These are phyloP conservation scores for Geoglossum glabrum DNA, from an alignment of 495 filamentous ascomycete species.

Conservation along the genomic window DNA sequence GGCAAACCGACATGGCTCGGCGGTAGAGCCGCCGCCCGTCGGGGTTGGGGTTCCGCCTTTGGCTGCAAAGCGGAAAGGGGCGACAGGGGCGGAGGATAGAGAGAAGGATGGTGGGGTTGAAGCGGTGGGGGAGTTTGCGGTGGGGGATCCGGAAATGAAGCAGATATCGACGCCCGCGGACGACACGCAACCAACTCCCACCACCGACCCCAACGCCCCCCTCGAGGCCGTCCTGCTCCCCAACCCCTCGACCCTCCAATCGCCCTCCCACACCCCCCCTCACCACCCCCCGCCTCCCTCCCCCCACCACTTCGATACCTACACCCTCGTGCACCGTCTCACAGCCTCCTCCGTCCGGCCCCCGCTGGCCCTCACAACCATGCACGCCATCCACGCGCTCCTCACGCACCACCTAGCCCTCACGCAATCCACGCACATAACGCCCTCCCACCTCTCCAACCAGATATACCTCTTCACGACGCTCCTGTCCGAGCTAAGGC, in stretches of 20 bases:
- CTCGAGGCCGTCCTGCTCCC: slow-evolving; percentile 4
- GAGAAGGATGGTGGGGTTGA: slow-evolving; percentile 7
- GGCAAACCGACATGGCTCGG: slow-evolving; percentile 38
- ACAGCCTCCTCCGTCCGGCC: slow-evolving; percentile 44
- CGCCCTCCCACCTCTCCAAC: slow-evolving; percentile 65
- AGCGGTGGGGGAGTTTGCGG: neutral
- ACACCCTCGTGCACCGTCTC: slow-evolving; percentile 62
- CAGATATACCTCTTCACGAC: slow-evolving; percentile 84
- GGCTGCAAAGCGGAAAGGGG: slow-evolving; percentile 7
- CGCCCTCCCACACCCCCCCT: neutral
- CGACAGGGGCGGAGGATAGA: neutral
- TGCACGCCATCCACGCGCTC: slow-evolving; percentile 69
- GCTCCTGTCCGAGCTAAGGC: slow-evolving; percentile 78
- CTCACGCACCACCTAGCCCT: slow-evolving; percentile 60
- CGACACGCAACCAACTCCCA: neutral
- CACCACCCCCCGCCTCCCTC: slow-evolving; percentile 26
- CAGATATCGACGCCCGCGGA: too few relatives aligned
- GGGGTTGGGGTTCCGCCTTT: slow-evolving; percentile 7
- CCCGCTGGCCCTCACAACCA: slow-evolving; percentile 52
- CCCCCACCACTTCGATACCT: slow-evolving; percentile 93
- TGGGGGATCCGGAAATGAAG: neutral
- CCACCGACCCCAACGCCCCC: neutral
- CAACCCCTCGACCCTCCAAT: neutral
- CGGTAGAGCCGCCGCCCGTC: slow-evolving; percentile 33
- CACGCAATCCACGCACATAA: slow-evolving; percentile 54